Percentiles rank a stretch among this genome's conserved stretches.
These are phyloP conservation scores for Colletotrichum truncatum DNA, from an alignment of 2,329 filamentous ascomycete genomes.

Conservation along the genomic window DNA sequence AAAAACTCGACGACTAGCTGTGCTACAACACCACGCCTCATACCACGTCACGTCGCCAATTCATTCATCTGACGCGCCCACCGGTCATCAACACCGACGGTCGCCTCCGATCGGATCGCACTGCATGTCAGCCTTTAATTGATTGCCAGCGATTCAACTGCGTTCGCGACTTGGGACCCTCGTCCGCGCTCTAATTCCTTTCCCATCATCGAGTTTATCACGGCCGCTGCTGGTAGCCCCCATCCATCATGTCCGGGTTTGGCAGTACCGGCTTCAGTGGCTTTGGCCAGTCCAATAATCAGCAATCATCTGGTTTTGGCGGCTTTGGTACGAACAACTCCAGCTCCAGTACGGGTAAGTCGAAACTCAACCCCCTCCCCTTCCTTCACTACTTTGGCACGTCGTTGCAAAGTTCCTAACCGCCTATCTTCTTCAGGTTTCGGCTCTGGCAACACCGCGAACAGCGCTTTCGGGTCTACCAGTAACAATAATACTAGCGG, in stretches of 20 bases:
- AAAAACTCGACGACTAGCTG: constrained; percentile 20
- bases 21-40: not conserved
- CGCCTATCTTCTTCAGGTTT: constrained; percentile 42
- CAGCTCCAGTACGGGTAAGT: constrained; percentile 60
- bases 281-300: constrained; percentile 67
- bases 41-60: constrained; percentile 20
- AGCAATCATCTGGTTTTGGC: constrained; percentile 60
- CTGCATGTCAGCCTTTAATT: constrained; percentile 24
- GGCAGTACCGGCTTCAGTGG: constrained; percentile 59
- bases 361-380: constrained; percentile 3
- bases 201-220: not conserved
- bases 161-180: constrained; percentile 1
- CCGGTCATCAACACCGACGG: constrained; percentile 10
- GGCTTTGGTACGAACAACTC: constrained; percentile 59
- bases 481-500: constrained; percentile 40
- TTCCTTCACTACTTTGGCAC: not conserved
- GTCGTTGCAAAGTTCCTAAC: constrained; percentile 23
- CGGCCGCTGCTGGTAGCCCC: not conserved
- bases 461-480: constrained; percentile 54
- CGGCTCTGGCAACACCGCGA: constrained; percentile 46
- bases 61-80: constrained; percentile 13
- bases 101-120: constrained; percentile 1
- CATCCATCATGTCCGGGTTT: constrained; percentile 60
- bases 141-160: constrained; percentile 20
- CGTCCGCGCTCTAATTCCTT: not conserved